phyloP scores from a whole-genome alignment of 1,284 basidiomycete genomes.

The Ustilago vetiveriae region DNA sequence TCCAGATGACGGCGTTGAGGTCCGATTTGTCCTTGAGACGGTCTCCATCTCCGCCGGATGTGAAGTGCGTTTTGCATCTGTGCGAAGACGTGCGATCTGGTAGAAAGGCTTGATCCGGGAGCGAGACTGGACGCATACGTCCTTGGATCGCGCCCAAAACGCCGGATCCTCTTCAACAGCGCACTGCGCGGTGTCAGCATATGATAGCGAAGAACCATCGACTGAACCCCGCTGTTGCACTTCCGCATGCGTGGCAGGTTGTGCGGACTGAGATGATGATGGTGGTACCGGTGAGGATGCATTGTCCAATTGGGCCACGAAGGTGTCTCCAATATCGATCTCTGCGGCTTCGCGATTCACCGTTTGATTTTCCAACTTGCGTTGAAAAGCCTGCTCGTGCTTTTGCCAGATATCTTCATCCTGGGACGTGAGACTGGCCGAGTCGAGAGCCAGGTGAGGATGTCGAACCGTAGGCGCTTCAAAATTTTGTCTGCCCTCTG shows the following conservation, averaged over 20 bases:
- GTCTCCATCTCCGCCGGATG: neutral
- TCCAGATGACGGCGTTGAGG: neutral
- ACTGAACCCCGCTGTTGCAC: neutral
- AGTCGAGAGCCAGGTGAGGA: neutral
- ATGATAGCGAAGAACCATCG: neutral
- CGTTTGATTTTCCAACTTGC: constrained; percentile 30
- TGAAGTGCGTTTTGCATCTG: neutral
- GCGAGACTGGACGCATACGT: constrained; percentile 10
- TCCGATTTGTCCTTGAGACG: neutral
- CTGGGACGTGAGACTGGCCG: constrained; percentile 14
- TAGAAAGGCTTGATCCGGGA: constrained; percentile 8
- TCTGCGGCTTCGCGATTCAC: constrained; percentile 9
- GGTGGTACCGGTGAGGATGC: neutral
- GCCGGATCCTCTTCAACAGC: constrained; percentile 17
- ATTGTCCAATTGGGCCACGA: constrained; percentile 4
- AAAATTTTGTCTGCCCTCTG: neutral
- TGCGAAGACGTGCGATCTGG: neutral
- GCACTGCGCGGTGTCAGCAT: constrained; percentile 7
- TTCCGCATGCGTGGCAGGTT: neutral
- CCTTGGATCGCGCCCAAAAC: neutral
- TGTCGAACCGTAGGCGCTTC: constrained; percentile 3
- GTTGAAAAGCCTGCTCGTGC: constrained; percentile 47
- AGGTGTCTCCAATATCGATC: constrained; percentile 5
- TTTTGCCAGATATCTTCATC: constrained; percentile 49
- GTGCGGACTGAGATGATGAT: neutral